Evolutionary conservation across 768 basidiomycete species (phyloP), one percentile per base, ranked within the genome.

Genomic region (Rhodotorula taiwanensis): DNA sequence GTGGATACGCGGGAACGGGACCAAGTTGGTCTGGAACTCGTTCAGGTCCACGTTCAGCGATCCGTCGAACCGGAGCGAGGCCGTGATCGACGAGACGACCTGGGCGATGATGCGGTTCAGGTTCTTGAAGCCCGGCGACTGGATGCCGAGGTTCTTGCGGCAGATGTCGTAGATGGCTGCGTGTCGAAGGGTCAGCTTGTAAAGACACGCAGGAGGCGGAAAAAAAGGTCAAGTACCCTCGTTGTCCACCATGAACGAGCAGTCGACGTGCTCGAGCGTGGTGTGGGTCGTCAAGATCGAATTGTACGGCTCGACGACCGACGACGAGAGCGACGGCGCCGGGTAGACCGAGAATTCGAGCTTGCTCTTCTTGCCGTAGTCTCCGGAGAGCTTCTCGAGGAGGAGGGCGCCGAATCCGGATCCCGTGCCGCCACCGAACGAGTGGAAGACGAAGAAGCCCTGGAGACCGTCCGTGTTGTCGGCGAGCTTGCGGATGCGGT

Each of bases 201-300:
- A 43, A 4, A 50, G 39, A 7, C 5, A 30, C 9, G 51, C 20
- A 4, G 7, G n/a, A 43, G 7, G 20, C 15, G 15, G 42, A 11
- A 20, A 43, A 23, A 21, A 43, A 10, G 21, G 42, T 41, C 1
- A 31, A 43, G 25, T 23, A 65, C 78, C 95, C 78, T 99, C 93
- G 76, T 99, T 99, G 76, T 99, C 95, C 66, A 99, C 95, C 94
- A 99, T 98, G 83, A 99, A 99, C 42, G 95, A 97, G 78, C 95
- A 99, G 80, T 99, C 95, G n/a, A 95, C 95, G 79, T 99, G 95
- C 78, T 98, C 95, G 62, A 98, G 86, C 60, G 95, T 98, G 47
- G 95, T 97, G 78, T 99, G 95, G 52, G 95, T 99, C 52, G 95
- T 98, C 66, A 99, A 81, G 57, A 75, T 69, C 52, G 78, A 77